phyloP scores from a whole-genome alignment of 768 basidiomycete genomes.

The Mycena indigotica region DNA sequence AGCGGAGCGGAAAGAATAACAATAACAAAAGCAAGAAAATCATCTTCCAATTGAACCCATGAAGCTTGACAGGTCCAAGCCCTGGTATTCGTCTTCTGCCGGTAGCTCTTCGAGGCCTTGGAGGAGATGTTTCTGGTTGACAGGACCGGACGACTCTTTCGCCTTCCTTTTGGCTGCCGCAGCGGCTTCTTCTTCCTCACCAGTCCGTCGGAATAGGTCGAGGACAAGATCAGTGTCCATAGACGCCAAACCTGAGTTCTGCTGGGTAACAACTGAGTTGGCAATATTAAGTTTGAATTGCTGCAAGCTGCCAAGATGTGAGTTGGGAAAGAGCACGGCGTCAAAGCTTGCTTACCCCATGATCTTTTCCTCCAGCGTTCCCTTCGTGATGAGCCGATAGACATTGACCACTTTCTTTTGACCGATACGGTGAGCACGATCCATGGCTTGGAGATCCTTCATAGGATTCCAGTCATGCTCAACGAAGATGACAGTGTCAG shows the following conservation, averaged over 20 bases:
- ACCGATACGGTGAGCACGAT: constrained; percentile 95
- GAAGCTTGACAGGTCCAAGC: constrained; percentile 83
- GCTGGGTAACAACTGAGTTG: constrained; percentile 94
- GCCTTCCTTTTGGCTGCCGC: constrained; percentile 55
- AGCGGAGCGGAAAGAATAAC: constrained; percentile 1
- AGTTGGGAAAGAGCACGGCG: too few relatives aligned
- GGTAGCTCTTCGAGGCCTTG: constrained; percentile 92
- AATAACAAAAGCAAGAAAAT: constrained; percentile 34
- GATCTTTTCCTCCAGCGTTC: constrained; percentile 97
- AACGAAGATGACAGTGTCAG: constrained; percentile 98
- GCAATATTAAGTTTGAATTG: constrained; percentile 99
- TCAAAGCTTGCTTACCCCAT: constrained; percentile 99
- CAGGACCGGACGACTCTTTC: constrained; percentile 56
- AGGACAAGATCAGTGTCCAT: constrained; percentile 98
- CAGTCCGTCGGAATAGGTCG: constrained; percentile 86
- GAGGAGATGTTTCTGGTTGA: constrained; percentile 80
- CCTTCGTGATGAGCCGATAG: constrained; percentile 94
- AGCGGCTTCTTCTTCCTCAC: constrained; percentile 70
- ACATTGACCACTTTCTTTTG: constrained; percentile 99
- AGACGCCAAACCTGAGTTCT: constrained; percentile 88
- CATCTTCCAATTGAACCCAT: constrained; percentile 78
- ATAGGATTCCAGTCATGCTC: constrained; percentile 99
- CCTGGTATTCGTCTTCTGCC: constrained; percentile 89
- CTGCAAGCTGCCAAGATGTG: constrained; percentile 71
- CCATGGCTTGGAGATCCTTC: constrained; percentile 99